Base-by-base conservation (phyloP, 139 green algal genomes). In the Zygnema circumcarinatum region DNA sequence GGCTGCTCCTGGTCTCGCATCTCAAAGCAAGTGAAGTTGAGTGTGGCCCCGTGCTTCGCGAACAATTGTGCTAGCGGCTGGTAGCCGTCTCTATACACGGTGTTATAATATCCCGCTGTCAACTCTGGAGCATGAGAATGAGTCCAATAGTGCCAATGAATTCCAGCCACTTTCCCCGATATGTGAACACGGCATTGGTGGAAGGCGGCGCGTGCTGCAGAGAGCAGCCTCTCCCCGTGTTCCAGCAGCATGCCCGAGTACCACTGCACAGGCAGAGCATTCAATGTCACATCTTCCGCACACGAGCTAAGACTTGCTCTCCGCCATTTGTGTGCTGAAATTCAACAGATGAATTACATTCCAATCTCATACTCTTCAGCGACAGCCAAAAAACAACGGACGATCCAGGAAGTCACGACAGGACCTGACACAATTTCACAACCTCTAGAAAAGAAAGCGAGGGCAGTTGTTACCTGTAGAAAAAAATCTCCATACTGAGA, bases 81-180 rank as follows among this genome's bases (percentile, higher is more conserved):
- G 90, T 98, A 98, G 29, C 97, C 96, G 87, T 98, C 93, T 3
- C 85, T 72, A 79, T 96, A 90, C 1, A 94, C 88, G 42, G 96
- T 98, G 95, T 98, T 99, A 93, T 99, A 99, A 94, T 98, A 98
- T 0, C 97, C 97, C 1, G 97, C 97, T 0, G 97, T 99, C 7
- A 98, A 92, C 94, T 99, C 97, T 35, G 97, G 96, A 1, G 97
- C 96, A 88, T 99, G 97, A 7, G 95, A 93, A 1, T 94, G 88
- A n/a, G 90, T 95, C 86, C 97, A 98, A 92, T 97, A 99, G 95
- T 98, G 98, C 97, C 97, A 99, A 93, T 99, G 97, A 89, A 99
- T 97, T 38, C 97, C 97, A 0, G 97, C 96, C 11, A 91, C 74
- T 78, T 91, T 91, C 29, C 52, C 87, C 2, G 83, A 79, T 20